Base-by-base conservation (phyloP, 2,329 filamentous ascomycete species). In the Thermothelomyces thermophilus region DNA sequence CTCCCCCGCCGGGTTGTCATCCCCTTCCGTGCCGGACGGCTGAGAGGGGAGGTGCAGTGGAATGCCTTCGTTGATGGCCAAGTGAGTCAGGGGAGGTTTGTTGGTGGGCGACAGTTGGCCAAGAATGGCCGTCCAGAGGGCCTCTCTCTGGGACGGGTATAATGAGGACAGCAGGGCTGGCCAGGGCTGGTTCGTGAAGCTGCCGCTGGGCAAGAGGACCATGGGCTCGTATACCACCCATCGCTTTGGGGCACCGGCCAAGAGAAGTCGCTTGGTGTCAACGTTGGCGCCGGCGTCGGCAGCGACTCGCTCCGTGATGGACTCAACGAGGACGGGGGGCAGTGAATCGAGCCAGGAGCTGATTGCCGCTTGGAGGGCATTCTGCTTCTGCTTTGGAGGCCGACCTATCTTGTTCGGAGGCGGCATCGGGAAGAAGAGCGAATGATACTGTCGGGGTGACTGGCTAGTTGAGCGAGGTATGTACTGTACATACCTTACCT, bases 161-260 rank as follows among this genome's bases (percentile, higher is more conserved):
- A 62, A 52, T 1, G 56, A 46, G 2, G 42, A 47, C 1, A 79
- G 60, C 2, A 73, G 43, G 3, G 53, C 39, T 1, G 56, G 59
- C 76, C 76, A 81, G 2, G 58, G 40, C 1, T 56, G 16, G 4
- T 65, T 62, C 3, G 65, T 63, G 65, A 84, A 82, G 56, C 78
- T 79, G 22, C 79, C 79, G 0, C 74, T 71, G 0, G 81, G 79
- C 1, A 84, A 70, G 14, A 84, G 68, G 4, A 75, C 73, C 73
- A 84, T 77, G 9, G 80, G 79, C 49, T 76, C 75, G 58, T 84
- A 84, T 11, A 76, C 68, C 0, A 75, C 75, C 72, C 79, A 84
- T 54, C 80, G 68, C 57, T 76, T 80, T 0, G 81, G 80, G 2
- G 73, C 70, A 36, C 66, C 62, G 10, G 56, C 60, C 17, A 74